These are phyloP conservation scores for Metrosideros polymorpha DNA, from an alignment of 441 rosid species.

Conservation along the genomic window DNA sequence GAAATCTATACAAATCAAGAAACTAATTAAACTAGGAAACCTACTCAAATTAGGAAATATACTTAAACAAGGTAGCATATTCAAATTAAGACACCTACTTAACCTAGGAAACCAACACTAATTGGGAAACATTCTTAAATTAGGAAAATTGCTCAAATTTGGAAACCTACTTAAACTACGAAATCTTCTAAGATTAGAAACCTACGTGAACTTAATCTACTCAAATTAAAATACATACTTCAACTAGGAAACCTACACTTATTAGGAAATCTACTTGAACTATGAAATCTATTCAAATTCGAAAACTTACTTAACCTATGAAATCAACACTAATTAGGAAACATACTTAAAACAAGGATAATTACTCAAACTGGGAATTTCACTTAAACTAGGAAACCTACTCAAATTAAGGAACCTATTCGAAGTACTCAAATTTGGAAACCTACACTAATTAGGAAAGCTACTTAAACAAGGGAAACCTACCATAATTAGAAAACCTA, in stretches of 20 bases:
- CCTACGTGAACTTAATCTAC: background rate
- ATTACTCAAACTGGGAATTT: too few species aligned
- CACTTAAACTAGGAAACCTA: too few species aligned
- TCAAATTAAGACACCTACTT: background rate
- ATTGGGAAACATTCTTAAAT: background rate
- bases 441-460: background rate
- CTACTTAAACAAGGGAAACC: background rate
- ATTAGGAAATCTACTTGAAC: background rate
- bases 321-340: background rate
- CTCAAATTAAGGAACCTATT: background rate
- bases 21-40: background rate
- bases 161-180: background rate
- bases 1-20: background rate
- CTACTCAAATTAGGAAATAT: background rate
- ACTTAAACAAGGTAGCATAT: background rate
- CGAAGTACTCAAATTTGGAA: background rate
- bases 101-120: background rate
- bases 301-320: too few species aligned
- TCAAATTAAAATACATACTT: too few species aligned
- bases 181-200: background rate
- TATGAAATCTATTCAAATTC: background rate
- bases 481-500: background rate
- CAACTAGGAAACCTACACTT: background rate
- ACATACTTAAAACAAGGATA: background rate
- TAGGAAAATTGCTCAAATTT: background rate